Evolutionary conservation across 1,139 yeast genomes (phyloP).

Genomic region (Kazachstania sp.): DNA sequence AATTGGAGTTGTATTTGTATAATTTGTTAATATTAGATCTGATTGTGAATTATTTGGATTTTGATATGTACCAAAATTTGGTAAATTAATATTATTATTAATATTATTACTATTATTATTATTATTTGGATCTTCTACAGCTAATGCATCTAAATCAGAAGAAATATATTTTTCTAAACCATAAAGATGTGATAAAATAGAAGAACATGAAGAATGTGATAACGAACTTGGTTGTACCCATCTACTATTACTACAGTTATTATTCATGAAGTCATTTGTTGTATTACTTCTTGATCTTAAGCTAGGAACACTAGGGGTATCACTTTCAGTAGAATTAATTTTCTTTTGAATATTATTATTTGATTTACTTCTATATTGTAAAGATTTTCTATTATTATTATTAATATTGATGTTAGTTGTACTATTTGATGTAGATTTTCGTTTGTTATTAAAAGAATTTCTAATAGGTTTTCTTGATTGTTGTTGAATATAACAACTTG

Average conservation of each 20-base stretch:
- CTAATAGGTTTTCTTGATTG: slow-evolving; percentile 3
- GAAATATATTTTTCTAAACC: slow-evolving; percentile 11
- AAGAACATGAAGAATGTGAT: slow-evolving; percentile 9
- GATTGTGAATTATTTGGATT: not conserved
- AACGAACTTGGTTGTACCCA: slow-evolving; percentile 4
- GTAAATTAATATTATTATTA: too few relatives aligned
- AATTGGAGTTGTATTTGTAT: too few relatives aligned
- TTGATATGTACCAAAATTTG: not conserved
- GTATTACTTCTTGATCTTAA: not conserved
- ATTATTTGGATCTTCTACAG: slow-evolving; percentile 1
- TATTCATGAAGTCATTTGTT: not conserved
- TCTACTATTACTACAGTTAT: not conserved
- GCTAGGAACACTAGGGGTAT: not conserved
- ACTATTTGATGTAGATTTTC: not conserved
- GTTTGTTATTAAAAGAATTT: not conserved
- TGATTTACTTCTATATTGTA: too few relatives aligned
- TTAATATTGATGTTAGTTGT: not conserved
- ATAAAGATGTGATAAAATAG: slow-evolving; percentile 9
- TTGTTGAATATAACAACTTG: slow-evolving; percentile 8
- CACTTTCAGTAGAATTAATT: not conserved
- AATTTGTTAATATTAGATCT: too few relatives aligned
- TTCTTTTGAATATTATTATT: not conserved
- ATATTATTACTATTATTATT: too few relatives aligned
- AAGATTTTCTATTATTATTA: not conserved
- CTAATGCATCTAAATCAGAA: slow-evolving; percentile 10